These are phyloP conservation scores for Prunus campanulata DNA, from an alignment of 306 rosid species.

Conservation along the genomic window DNA sequence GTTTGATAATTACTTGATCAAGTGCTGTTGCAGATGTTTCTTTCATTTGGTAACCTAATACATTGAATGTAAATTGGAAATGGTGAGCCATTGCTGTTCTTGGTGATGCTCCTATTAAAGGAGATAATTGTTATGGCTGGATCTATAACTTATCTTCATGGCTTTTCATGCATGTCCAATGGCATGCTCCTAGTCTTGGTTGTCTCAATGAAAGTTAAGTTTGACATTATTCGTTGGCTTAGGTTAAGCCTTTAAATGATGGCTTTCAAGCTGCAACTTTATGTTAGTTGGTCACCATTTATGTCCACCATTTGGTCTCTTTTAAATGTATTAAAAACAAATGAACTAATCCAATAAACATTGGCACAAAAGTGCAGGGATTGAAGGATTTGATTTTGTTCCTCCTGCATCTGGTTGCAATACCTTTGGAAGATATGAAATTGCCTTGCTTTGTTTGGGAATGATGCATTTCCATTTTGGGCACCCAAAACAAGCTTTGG, in stretches of 20 bases:
- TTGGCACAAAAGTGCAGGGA: conserved; percentile 95
- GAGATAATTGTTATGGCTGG: background rate
- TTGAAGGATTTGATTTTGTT: conserved; percentile 83
- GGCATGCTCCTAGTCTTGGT: background rate
- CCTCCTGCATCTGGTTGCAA: conserved; percentile 60
- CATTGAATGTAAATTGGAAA: background rate
- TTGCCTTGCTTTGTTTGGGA: conserved; percentile 82
- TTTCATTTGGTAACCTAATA: conserved; percentile 9
- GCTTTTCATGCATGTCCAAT: background rate
- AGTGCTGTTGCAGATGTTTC: background rate
- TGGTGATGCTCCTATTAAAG: background rate
- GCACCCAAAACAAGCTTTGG: conserved; percentile 91
- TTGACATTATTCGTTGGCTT: background rate
- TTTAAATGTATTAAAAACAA: conserved; percentile 10
- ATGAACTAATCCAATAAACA: conserved; percentile 40
- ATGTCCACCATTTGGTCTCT: background rate
- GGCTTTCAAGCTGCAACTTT: background rate
- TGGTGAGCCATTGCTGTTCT: background rate
- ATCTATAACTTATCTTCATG: background rate
- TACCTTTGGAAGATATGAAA: conserved; percentile 81
- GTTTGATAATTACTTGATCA: background rate
- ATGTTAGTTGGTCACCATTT: background rate
- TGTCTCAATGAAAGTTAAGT: background rate
- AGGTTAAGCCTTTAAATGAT: background rate
- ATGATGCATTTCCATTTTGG: conserved; percentile 98